These are phyloP conservation scores for Dacryopinax spathularia DNA, from an alignment of 768 basidiomycete genomes.

Conservation along the genomic window DNA sequence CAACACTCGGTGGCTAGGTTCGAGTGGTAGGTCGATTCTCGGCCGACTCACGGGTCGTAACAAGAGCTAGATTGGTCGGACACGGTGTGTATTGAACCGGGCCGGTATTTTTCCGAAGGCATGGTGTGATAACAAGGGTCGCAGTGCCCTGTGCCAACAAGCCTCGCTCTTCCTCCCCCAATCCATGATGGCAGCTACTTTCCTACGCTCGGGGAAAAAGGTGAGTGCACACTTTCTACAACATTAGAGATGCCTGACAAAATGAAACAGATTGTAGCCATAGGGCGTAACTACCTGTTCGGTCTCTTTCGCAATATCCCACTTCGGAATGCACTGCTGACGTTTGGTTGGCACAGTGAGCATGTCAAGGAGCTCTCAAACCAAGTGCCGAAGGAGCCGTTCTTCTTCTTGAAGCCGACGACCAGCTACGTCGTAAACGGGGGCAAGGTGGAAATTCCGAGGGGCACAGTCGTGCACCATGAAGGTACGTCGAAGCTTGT, in stretches of 20 bases:
- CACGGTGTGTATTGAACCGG: too few species aligned
- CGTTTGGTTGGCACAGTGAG: conserved; percentile 25
- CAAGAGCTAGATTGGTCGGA: too few species aligned
- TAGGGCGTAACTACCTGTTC: conserved; percentile 76
- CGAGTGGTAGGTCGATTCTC: too few species aligned
- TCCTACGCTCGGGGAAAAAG: background rate
- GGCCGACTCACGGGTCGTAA: too few species aligned
- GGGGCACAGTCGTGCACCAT: conserved; percentile 71
- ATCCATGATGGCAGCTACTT: background rate
- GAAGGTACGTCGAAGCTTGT: conserved; percentile 45
- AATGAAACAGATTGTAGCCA: conserved; percentile 64
- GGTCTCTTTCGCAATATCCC: conserved; percentile 3
- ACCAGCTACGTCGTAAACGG: conserved; percentile 68
- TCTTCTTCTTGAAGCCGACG: conserved; percentile 98
- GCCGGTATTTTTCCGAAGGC: background rate
- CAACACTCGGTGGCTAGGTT: too few species aligned
- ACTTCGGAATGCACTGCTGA: background rate
- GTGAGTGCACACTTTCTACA: background rate
- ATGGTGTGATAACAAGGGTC: background rate
- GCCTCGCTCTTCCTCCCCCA: too few species aligned
- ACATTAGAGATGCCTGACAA: background rate
- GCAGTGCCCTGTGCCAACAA: background rate
- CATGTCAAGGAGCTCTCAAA: conserved; percentile 90
- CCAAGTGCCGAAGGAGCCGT: conserved; percentile 78
- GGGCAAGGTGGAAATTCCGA: conserved; percentile 73